These are phyloP conservation scores for Fusarium beomiforme DNA, from an alignment of 2,329 filamentous ascomycete genomes.

Conservation along the genomic window DNA sequence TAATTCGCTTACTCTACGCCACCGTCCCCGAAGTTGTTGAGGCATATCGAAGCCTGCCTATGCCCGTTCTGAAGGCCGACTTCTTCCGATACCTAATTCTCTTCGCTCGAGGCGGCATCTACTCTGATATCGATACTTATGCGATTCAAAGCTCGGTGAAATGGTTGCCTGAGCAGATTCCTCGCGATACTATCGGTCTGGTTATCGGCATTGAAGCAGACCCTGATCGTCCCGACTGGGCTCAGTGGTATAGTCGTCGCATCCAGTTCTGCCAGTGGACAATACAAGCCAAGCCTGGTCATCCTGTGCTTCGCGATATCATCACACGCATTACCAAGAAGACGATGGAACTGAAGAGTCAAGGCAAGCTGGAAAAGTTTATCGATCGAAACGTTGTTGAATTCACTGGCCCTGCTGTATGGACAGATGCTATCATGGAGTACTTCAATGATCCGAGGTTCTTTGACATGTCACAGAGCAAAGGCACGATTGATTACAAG, in stretches of 20 bases:
- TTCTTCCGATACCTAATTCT: slow-evolving; percentile 81
- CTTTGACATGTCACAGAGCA: slow-evolving; percentile 80
- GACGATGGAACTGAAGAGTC: slow-evolving; percentile 77
- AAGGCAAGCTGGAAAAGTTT: slow-evolving; percentile 69
- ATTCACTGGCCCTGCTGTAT: slow-evolving; percentile 92
- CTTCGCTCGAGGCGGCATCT: slow-evolving; percentile 71
- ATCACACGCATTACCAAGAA: slow-evolving; percentile 87
- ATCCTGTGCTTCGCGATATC: slow-evolving; percentile 88
- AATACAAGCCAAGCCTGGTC: slow-evolving; percentile 93
- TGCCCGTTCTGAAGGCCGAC: slow-evolving; percentile 81
- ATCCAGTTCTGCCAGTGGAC: slow-evolving; percentile 99
- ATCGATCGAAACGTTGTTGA: slow-evolving; percentile 83
- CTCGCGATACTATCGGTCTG: slow-evolving; percentile 81
- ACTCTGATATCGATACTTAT: slow-evolving; percentile 91
- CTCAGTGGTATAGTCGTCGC: slow-evolving; percentile 92
- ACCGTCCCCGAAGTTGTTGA: slow-evolving; percentile 81
- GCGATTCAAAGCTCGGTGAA: slow-evolving; percentile 84
- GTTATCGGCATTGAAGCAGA: slow-evolving; percentile 97
- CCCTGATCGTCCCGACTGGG: slow-evolving; percentile 91
- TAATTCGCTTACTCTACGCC: slow-evolving; percentile 88
- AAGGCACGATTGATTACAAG: slow-evolving; percentile 80
- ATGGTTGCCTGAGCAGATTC: slow-evolving; percentile 85
- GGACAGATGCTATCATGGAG: slow-evolving; percentile 91
- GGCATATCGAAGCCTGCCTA: slow-evolving; percentile 77
- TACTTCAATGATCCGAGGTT: slow-evolving; percentile 94